Evolutionary conservation across 176 grass and related monocot genomes (phyloP), one percentile per base, ranked within the genome.

Genomic region (Hyparrhenia diplandra): DNA sequence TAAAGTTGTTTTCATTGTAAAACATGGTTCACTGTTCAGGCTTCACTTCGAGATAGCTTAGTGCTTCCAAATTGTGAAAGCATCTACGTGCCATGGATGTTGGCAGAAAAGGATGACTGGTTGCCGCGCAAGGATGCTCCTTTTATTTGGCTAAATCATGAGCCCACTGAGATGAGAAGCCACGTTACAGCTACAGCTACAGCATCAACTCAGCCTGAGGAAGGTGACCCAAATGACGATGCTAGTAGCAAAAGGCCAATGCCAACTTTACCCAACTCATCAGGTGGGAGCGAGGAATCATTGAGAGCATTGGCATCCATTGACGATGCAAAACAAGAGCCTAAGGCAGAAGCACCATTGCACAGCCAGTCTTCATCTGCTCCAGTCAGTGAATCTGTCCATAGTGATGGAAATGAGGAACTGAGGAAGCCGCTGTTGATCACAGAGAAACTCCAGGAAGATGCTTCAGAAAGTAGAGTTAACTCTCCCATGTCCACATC

Each of bases 31-130:
- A 29, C 63, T 27, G 37, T 51, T 41, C 90, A 99, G 96, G 88
- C 92, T 77, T 84, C 90, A 20, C 80, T 95, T 76, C 83, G 84
- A 30, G 82, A 94, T 39, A 93, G 67, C 40, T 64, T 99, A 69
- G 88, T 99, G 28, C 84, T 95, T 28, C 96, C 96, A 4, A 99
- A 95, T n/a, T 99, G 90, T 80, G 96, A 99, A 71, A 88, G 84
- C 80, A 85, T 95, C 69, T n/a, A 80, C 55, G 75, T 98, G 14
- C 90, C 96, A 41, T 85, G 92, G 86, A 95, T 98, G 96, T 2
- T 95, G 68, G 83, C 90, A 69, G 92, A 98, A 28, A 95, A 86
- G 57, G 96, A 95, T 28, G 92, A 98, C 67, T 99, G 96, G 96
- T 73, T 89, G 9, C 96, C 90, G 74, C 68, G 82, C 69, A 93